These are phyloP conservation scores for Nemophila menziesii DNA, from an alignment of 257 asterid genomes.

Conservation along the genomic window DNA sequence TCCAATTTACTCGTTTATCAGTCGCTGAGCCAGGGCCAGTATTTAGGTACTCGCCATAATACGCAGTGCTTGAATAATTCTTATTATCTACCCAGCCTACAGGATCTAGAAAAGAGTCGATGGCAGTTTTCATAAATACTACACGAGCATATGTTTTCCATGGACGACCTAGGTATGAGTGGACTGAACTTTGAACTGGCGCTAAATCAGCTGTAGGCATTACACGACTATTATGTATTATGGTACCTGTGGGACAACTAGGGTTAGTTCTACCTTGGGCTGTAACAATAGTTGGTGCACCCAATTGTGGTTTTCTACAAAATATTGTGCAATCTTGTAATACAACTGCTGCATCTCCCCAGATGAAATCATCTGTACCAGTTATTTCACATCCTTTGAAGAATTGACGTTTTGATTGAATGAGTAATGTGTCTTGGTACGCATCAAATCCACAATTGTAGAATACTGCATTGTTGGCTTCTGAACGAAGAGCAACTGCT, in stretches of 20 bases:
- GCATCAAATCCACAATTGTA: constrained; percentile 55
- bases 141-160: constrained; percentile 66
- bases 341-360: constrained; percentile 75
- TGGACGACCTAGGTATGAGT: constrained; percentile 69
- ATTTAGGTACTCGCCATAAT: constrained; percentile 73
- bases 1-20: constrained; percentile 50
- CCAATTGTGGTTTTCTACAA: constrained; percentile 51
- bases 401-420: constrained; percentile 70
- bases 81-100: constrained; percentile 63
- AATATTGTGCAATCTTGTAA: constrained; percentile 67
- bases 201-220: constrained; percentile 46
- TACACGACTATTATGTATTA: constrained; percentile 67
- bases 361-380: constrained; percentile 85
- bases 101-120: constrained; percentile 39
- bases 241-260: constrained; percentile 49
- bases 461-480: constrained; percentile 53
- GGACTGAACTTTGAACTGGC: constrained; percentile 21
- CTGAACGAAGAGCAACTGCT: constrained; percentile 80
- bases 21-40: constrained; percentile 56
- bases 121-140: constrained; percentile 47
- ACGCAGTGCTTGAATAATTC: constrained; percentile 46
- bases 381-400: constrained; percentile 69
- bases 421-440: constrained; percentile 66
- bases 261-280: constrained; percentile 54
- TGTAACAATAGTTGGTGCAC: constrained; percentile 57